phyloP scores from a whole-genome alignment of 441 rosid species.

The Syzygium syzygioides region DNA sequence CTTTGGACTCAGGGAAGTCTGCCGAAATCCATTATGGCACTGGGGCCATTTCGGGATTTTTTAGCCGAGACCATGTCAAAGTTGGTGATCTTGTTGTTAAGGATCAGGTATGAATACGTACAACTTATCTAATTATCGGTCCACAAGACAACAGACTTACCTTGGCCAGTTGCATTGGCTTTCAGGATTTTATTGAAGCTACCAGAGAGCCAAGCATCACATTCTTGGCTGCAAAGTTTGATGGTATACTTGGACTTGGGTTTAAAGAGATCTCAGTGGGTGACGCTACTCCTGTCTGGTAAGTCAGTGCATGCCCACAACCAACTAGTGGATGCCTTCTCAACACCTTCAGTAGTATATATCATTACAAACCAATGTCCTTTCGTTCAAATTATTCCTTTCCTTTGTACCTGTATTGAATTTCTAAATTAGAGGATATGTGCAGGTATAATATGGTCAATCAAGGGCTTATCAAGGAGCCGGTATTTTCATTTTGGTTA shows the following conservation, averaged over 20 bases:
- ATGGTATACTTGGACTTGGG: conserved; percentile 63
- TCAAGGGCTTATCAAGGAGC: conserved; percentile 52
- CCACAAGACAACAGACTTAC: not conserved
- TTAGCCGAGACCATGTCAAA: conserved; percentile 52
- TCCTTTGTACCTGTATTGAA: not conserved
- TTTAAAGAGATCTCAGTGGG: conserved; percentile 55
- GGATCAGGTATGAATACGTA: conserved; percentile 32
- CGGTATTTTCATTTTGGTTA: conserved; percentile 57
- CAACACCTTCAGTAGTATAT: not conserved
- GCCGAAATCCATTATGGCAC: conserved; percentile 66
- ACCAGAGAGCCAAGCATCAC: conserved; percentile 52
- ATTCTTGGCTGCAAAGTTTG: conserved; percentile 60
- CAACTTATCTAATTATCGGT: not conserved
- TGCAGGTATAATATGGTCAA: conserved; percentile 55
- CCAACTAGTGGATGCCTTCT: not conserved
- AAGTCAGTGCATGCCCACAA: conserved; percentile 2
- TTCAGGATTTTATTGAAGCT: conserved; percentile 59
- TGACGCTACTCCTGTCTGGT: conserved; percentile 59
- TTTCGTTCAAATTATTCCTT: not conserved
- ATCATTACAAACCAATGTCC: not conserved
- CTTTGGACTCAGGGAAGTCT: conserved; percentile 36
- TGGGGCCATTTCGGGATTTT: conserved; percentile 57
- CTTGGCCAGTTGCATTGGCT: not conserved
- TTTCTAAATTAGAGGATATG: not conserved
- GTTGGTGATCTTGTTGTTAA: conserved; percentile 47